phyloP scores from a whole-genome alignment of 108 stramenopile species.

The Stephanodiscus triporus region DNA sequence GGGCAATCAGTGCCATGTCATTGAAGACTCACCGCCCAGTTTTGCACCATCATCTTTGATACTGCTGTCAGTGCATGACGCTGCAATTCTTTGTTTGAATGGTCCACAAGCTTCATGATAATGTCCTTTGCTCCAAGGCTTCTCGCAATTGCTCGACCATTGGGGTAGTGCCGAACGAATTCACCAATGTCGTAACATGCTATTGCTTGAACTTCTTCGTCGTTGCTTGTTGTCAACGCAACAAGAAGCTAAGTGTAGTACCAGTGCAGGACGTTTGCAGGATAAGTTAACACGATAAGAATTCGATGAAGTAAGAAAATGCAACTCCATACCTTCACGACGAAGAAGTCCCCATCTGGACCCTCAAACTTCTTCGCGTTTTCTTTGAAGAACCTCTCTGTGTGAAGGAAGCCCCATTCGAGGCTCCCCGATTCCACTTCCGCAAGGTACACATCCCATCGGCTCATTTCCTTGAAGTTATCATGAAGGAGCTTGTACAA shows the following conservation, averaged over 20 bases:
- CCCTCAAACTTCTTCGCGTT: slow-evolving; percentile 86
- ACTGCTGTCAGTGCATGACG: slow-evolving; percentile 95
- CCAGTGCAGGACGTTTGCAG: slow-evolving; percentile 8
- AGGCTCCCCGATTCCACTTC: slow-evolving; percentile 90
- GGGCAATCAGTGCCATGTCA: too few species aligned
- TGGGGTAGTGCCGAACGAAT: slow-evolving; percentile 96
- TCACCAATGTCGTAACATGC: slow-evolving; percentile 98
- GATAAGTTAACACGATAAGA: not conserved
- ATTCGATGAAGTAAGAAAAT: not conserved
- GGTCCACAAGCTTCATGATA: slow-evolving; percentile 93
- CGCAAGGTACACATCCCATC: slow-evolving; percentile 92
- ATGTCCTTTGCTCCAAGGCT: slow-evolving; percentile 93
- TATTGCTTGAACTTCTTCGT: slow-evolving; percentile 92
- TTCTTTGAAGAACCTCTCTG: slow-evolving; percentile 93
- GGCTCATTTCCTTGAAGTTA: slow-evolving; percentile 92
- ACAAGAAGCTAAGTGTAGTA: slow-evolving; percentile 63
- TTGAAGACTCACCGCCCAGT: slow-evolving; percentile 63
- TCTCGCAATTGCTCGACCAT: slow-evolving; percentile 88
- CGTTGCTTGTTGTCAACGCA: slow-evolving; percentile 73
- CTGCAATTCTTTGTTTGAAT: slow-evolving; percentile 91
- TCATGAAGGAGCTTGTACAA: slow-evolving; percentile 81
- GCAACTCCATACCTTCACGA: slow-evolving; percentile 59
- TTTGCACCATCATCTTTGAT: slow-evolving; percentile 96
- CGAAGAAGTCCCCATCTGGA: slow-evolving; percentile 72
- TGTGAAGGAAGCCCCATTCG: slow-evolving; percentile 94